Evolutionary conservation across 1,284 basidiomycete species (phyloP).

Genomic region (Dichomitus squalens): DNA sequence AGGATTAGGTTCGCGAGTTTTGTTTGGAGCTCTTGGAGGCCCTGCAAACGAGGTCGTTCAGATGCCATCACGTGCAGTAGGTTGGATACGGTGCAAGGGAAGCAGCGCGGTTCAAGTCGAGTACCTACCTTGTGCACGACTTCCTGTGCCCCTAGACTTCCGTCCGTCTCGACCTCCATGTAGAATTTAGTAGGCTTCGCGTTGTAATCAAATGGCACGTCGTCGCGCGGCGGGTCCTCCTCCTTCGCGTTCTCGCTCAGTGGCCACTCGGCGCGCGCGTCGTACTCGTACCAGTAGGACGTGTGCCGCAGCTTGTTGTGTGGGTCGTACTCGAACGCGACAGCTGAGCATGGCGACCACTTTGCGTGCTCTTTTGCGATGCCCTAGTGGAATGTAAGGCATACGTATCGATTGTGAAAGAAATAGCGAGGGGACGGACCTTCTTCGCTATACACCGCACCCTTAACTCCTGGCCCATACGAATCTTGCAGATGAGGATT

Average conservation of each 20-base stretch:
- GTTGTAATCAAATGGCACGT: slow-evolving; percentile 83
- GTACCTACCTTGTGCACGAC: slow-evolving; percentile 78
- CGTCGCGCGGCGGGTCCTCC: slow-evolving; percentile 79
- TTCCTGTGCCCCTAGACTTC: slow-evolving; percentile 85
- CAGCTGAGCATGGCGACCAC: slow-evolving; percentile 96
- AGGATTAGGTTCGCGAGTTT: slow-evolving; percentile 83
- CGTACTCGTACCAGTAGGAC: slow-evolving; percentile 92
- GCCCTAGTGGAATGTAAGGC: slow-evolving; percentile 54
- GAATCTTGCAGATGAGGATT: slow-evolving; percentile 90
- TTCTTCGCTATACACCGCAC: slow-evolving; percentile 92
- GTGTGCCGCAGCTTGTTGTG: slow-evolving; percentile 97
- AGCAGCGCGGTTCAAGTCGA: background rate
- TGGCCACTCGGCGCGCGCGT: slow-evolving; percentile 82
- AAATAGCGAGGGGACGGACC: slow-evolving; percentile 45
- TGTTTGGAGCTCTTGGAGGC: slow-evolving; percentile 78
- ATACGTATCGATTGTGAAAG: background rate
- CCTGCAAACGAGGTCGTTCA: slow-evolving; percentile 44
- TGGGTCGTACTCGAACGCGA: slow-evolving; percentile 98
- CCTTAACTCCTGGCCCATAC: slow-evolving; percentile 92
- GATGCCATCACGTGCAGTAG: background rate
- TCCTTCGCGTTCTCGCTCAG: slow-evolving; percentile 79
- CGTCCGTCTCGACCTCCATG: slow-evolving; percentile 90
- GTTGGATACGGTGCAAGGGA: background rate
- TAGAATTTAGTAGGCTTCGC: slow-evolving; percentile 90
- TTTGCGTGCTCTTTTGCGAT: slow-evolving; percentile 99